These are phyloP conservation scores for Pyrenochaeta sp. DNA, from an alignment of 2,329 filamentous ascomycete genomes.

Conservation along the genomic window DNA sequence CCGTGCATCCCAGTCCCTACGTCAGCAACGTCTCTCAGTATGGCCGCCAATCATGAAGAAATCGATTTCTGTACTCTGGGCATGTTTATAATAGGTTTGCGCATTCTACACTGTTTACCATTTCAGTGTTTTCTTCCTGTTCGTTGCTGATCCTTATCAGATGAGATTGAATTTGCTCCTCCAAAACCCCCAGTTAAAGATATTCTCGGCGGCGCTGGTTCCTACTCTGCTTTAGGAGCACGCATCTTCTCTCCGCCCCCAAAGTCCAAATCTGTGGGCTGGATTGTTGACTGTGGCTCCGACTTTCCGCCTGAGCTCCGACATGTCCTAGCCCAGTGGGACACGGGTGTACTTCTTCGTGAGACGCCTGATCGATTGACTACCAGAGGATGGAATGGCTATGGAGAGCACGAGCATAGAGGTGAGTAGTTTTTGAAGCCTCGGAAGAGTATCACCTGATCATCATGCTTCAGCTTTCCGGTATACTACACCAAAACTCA, in stretches of 20 bases:
- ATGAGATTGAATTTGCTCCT: slow-evolving; percentile 87
- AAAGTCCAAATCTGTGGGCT: slow-evolving; percentile 74
- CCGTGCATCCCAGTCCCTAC: slow-evolving; percentile 7
- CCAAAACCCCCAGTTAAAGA: slow-evolving; percentile 73
- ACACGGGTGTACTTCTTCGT: slow-evolving; percentile 75
- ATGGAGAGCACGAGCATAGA: slow-evolving; percentile 73
- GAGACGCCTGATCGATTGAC: slow-evolving; percentile 73
- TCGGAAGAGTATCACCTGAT: neutral
- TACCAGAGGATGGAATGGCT: slow-evolving; percentile 92
- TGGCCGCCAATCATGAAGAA: slow-evolving; percentile 13
- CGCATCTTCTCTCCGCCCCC: slow-evolving; percentile 80
- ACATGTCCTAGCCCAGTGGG: slow-evolving; percentile 73
- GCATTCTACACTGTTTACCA: slow-evolving; percentile 12
- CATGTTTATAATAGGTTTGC: slow-evolving; percentile 69
- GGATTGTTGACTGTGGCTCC: slow-evolving; percentile 88
- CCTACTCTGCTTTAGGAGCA: slow-evolving; percentile 86
- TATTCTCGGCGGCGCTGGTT: slow-evolving; percentile 86
- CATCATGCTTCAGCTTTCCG: slow-evolving; percentile 68
- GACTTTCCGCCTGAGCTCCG: slow-evolving; percentile 80
- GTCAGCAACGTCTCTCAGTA: slow-evolving; percentile 13
- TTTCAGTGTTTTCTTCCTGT: slow-evolving; percentile 1
- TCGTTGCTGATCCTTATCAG: slow-evolving; percentile 60
- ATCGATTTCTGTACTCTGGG: slow-evolving; percentile 67
- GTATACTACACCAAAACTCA: slow-evolving; percentile 86
- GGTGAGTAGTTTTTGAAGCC: slow-evolving; percentile 39